These are phyloP conservation scores for Jamesozyma piceae DNA, from an alignment of 805 yeast genomes.

Conservation along the genomic window DNA sequence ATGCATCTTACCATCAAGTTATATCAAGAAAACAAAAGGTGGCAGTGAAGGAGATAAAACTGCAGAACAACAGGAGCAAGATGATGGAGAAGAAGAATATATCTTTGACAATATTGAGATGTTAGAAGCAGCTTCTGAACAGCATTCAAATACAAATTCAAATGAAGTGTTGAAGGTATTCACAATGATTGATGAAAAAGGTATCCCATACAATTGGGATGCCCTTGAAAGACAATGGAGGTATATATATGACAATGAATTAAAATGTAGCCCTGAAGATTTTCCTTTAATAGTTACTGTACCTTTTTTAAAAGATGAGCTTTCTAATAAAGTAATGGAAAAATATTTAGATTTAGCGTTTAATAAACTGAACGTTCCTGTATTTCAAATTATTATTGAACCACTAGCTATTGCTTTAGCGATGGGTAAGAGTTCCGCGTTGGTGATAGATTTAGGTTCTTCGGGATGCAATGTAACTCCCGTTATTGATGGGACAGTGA, in stretches of 20 bases:
- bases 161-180: slow-evolving; percentile 26
- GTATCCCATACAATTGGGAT: slow-evolving; percentile 65
- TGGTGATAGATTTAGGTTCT: slow-evolving; percentile 75
- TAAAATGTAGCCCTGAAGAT: slow-evolving; percentile 47
- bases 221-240: slow-evolving; percentile 59
- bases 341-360: slow-evolving; percentile 64
- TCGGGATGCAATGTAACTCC: slow-evolving; percentile 66
- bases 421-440: slow-evolving; percentile 66
- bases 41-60: not conserved
- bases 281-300: slow-evolving; percentile 50
- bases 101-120: slow-evolving; percentile 25
- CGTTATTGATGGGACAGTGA: slow-evolving; percentile 62
- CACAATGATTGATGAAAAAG: slow-evolving; percentile 46
- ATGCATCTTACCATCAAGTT: slow-evolving; percentile 47
- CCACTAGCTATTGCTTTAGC: slow-evolving; percentile 74
- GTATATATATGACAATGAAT: slow-evolving; percentile 44
- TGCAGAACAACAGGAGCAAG: not conserved
- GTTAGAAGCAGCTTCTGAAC: slow-evolving; percentile 13
- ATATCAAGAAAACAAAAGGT: slow-evolving; percentile 33
- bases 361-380: slow-evolving; percentile 64
- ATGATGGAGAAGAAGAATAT: slow-evolving; percentile 6
- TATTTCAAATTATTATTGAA: slow-evolving; percentile 62
- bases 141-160: not conserved
- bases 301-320: slow-evolving; percentile 15
- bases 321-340: slow-evolving; percentile 37